Base-by-base conservation (phyloP, 2,329 filamentous ascomycete species). In the Thelonectria discophora region DNA sequence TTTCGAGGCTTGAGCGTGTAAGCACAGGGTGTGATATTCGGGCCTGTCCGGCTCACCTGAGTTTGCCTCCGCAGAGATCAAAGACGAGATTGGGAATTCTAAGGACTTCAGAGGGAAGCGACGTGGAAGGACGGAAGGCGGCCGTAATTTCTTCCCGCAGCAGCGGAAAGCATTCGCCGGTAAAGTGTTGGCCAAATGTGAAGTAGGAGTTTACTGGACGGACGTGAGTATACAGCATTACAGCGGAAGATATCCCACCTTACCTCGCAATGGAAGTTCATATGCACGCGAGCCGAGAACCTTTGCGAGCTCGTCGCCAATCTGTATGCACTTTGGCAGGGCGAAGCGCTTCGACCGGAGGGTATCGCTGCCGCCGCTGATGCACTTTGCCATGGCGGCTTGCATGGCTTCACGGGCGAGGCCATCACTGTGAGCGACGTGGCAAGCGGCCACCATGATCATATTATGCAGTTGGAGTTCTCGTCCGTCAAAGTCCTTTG, bases 241-340 rank as follows among this genome's bases (percentile, higher is more conserved):
- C 60, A n/a, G 43, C 39, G 40, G 48, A 48, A 20, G 46, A 62
- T 52, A 51, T 63, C 51, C n/a, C 27, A 21, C 18, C 57, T 51
- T 68, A 70, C 68, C 68, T 71, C 68, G 64, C 56, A 70, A 63
- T 18, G 68, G 68, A 63, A 70, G 68, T 49, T 70, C 68, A 47
- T 70, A 71, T 17, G 68, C 68, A 34, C 68, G 61, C 6, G 55
- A 59, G 12, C 68, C 68, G n/a, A 70, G 64, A 39, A 68, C 66
- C 55, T 62, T 62, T 37, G 65, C 66, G 52, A 70, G 68, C 49
- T 70, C 68, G 45, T 70, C 68, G 20, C 65, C 68, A 42, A 70
- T 70, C 55, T 71, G 65, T 42, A 70, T 69, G 66, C 68, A 71
- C 40, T 70, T 70, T 34, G 68, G 68, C 7, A 70, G 56, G 18